Evolutionary conservation across 2,329 filamentous ascomycete species (phyloP), one percentile per base, ranked within the genome.

Genomic region (Colletotrichum melonis): DNA sequence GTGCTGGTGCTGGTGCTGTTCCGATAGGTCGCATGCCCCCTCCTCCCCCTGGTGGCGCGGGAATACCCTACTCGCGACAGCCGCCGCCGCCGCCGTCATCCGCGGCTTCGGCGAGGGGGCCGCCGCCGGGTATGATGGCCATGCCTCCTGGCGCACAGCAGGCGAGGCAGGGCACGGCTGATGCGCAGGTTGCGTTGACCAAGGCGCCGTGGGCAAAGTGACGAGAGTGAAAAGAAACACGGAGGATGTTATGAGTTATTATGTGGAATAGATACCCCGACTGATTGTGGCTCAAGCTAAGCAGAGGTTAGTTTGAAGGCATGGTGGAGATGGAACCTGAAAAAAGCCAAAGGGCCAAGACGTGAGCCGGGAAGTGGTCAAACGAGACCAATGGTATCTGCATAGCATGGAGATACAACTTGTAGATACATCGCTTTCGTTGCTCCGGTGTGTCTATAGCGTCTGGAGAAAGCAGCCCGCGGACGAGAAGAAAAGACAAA

Each of bases 191-290:
- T 54, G 80, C 82, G 1, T 74, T 85, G 30, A 87, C 86, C 6
- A 86, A 84, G 75, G 86, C 86, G 16, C 86, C 86, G 1, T 88
- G 86, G 86, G 84, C 85, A 1, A 85, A 81, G 75, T 81, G 80
- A 69, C 22, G 35, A 9, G 76, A 56, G 3, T 19, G 19, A 11
- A 19, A 8, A 22, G 38, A 1, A 42, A 42, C 1, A 42, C 5
- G 16, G 16, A 19, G 42, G 19, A 49, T 8, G 8, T 9, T 1
- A 49, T 4, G 42, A n/a, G 42, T 49, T 19, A 8, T 49, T 19
- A n/a, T n/a, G 2, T 49, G 42, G 8, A 19, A 49, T 49, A n/a
- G 42, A 49, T 49, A 49, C 42, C 42, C 42, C 42, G 42, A 49
- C 42, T 49, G 42, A 3, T n/a, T 22, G 7, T 49, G 8, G 19